Evolutionary conservation across 2,329 filamentous ascomycete genomes (phyloP).

Genomic region (Pyricularia pennisetigena): DNA sequence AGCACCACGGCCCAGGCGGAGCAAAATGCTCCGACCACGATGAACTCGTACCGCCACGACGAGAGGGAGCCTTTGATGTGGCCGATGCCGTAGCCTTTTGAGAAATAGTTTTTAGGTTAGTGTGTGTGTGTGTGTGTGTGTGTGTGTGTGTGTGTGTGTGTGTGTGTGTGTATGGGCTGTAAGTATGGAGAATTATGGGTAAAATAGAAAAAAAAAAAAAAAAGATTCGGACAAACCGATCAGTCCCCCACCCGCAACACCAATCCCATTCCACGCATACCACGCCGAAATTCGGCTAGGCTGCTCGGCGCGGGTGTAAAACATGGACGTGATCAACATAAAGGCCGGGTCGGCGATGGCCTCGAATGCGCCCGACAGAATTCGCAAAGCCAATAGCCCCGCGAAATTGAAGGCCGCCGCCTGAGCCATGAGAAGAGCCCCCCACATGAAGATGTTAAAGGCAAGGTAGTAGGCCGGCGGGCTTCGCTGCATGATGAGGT

Average conservation of each 20-base stretch:
- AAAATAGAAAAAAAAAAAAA: too few species aligned
- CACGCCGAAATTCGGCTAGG: conserved; percentile 49
- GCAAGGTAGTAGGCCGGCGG: conserved; percentile 26
- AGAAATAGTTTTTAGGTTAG: too few species aligned
- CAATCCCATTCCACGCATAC: conserved; percentile 50
- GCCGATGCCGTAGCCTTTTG: conserved; percentile 44
- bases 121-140: too few species aligned
- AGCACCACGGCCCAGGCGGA: conserved; percentile 49
- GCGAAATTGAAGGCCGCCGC: conserved; percentile 47
- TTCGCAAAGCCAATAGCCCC: conserved; percentile 42
- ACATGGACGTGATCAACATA: conserved; percentile 57
- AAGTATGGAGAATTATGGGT: too few species aligned
- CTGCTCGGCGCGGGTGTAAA: conserved; percentile 53
- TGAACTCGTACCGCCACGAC: conserved; percentile 59
- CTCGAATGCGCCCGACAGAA: conserved; percentile 55
- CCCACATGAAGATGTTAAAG: conserved; percentile 46
- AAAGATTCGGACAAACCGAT: conserved; percentile 10
- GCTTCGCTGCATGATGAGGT: conserved; percentile 20
- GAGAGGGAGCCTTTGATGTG: conserved; percentile 45
- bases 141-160: too few species aligned
- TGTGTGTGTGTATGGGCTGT: too few species aligned
- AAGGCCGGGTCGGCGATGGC: conserved; percentile 39
- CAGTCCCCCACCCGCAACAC: conserved; percentile 45
- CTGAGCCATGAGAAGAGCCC: conserved; percentile 34
- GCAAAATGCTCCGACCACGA: conserved; percentile 52